Conservation (phyloP, 2,329 filamentous ascomycete species). For the Pseudogymnoascus verrucosus region DNA sequence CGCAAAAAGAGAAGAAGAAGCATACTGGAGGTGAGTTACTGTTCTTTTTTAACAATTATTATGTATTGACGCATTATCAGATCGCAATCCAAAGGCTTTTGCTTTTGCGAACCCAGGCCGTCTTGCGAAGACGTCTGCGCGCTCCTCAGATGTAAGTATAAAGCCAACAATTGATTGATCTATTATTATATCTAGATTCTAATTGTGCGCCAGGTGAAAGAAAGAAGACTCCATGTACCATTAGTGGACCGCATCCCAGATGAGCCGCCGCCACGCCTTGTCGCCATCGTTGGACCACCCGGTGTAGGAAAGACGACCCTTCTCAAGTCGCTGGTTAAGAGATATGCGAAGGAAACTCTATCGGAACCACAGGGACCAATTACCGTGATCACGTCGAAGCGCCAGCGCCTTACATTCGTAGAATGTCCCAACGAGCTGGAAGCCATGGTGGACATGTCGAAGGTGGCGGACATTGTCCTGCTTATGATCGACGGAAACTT, state of each 20-base stretch:
- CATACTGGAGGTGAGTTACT: conserved; percentile 47
- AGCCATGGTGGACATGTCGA: conserved; percentile 93
- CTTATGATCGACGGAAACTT: conserved; percentile 99
- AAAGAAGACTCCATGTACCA: conserved; percentile 92
- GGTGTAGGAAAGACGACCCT: conserved; percentile 94
- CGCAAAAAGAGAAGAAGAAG: conserved; percentile 84
- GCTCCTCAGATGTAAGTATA: conserved; percentile 43
- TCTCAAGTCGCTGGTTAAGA: conserved; percentile 84
- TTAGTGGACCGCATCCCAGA: conserved; percentile 93
- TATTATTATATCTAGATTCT: conserved; percentile 11
- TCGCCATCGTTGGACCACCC: conserved; percentile 88
- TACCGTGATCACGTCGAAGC: conserved; percentile 94
- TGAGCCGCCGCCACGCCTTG: conserved; percentile 86
- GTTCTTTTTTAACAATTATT: neutral
- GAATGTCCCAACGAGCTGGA: conserved; percentile 97
- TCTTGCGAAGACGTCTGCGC: conserved; percentile 34
- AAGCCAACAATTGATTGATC: conserved; percentile 9
- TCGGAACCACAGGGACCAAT: conserved; percentile 84
- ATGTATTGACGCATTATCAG: conserved; percentile 17
- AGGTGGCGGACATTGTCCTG: conserved; percentile 93
- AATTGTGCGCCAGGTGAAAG: conserved; percentile 59
- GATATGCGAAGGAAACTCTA: conserved; percentile 93
- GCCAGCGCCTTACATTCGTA: conserved; percentile 86
- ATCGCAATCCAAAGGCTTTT: conserved; percentile 31
- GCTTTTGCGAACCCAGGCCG: conserved; percentile 30